These are phyloP conservation scores for Aspergillus pseudonomiae DNA, from an alignment of 2,329 filamentous ascomycete genomes.

Conservation along the genomic window DNA sequence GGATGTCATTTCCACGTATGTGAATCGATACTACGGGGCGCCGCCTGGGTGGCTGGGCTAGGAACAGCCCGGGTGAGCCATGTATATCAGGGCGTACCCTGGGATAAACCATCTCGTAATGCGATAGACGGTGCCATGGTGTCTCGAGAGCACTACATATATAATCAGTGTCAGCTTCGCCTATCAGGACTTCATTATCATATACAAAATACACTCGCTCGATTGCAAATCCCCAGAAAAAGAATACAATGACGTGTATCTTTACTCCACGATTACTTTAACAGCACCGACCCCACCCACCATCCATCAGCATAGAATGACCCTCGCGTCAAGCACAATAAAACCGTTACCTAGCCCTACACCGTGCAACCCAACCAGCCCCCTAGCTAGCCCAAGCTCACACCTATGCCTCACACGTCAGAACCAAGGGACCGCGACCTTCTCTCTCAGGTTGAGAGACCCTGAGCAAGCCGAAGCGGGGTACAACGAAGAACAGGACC, in stretches of 20 bases:
- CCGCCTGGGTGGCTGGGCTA: background rate
- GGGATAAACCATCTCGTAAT: background rate
- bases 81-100: background rate
- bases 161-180: background rate
- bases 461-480: background rate
- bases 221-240: background rate
- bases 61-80: background rate
- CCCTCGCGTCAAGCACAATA: background rate
- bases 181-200: background rate
- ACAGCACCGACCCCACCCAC: background rate
- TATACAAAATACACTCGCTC: background rate
- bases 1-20: constrained; percentile 1
- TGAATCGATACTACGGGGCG: background rate
- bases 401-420: background rate
- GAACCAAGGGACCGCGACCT: background rate
- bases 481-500: background rate
- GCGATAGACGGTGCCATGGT: background rate
- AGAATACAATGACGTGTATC: background rate
- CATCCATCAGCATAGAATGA: background rate
- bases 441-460: background rate
- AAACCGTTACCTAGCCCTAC: background rate
- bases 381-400: background rate
- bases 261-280: background rate
- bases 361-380: too few relatives aligned
- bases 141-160: background rate